phyloP scores from a whole-genome alignment of 2,329 filamentous ascomycete species.

The Alternaria solani region DNA sequence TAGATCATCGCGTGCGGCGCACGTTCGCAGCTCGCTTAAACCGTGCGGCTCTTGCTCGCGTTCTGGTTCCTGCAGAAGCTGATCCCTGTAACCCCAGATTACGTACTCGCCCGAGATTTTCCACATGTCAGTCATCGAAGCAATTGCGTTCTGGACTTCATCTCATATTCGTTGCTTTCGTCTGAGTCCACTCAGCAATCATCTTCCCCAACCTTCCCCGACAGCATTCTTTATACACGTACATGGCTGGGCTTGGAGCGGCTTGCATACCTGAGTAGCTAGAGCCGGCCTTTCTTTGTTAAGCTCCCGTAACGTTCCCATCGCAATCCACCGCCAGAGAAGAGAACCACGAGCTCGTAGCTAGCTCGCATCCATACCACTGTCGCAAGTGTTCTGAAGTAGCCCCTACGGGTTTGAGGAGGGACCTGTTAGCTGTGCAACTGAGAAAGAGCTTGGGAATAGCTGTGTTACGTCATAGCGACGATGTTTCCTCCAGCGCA shows the following conservation, averaged over 20 bases:
- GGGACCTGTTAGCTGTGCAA: neutral
- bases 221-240: neutral
- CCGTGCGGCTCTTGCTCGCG: constrained; percentile 11
- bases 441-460: constrained; percentile 11
- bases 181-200: neutral
- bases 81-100: constrained; percentile 29
- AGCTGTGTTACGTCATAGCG: constrained; percentile 40
- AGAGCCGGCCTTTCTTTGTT: constrained; percentile 7
- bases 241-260: neutral
- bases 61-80: constrained; percentile 26
- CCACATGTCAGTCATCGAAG: constrained; percentile 25
- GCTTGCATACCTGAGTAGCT: constrained; percentile 1
- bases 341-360: neutral
- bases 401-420: neutral
- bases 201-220: neutral
- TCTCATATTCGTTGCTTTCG: constrained; percentile 12
- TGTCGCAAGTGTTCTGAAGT: neutral
- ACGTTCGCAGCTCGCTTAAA: constrained; percentile 16
- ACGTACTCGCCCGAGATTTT: constrained; percentile 27
- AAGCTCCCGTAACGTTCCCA: neutral
- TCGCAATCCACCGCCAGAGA: neutral
- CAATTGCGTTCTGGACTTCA: constrained; percentile 14
- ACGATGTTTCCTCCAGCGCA: constrained; percentile 63
- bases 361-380: neutral
- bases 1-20: neutral